Evolutionary conservation across 108 stramenopile genomes (phyloP), one percentile per base, ranked within the genome.

Genomic region (Chaetoceros muelleri): DNA sequence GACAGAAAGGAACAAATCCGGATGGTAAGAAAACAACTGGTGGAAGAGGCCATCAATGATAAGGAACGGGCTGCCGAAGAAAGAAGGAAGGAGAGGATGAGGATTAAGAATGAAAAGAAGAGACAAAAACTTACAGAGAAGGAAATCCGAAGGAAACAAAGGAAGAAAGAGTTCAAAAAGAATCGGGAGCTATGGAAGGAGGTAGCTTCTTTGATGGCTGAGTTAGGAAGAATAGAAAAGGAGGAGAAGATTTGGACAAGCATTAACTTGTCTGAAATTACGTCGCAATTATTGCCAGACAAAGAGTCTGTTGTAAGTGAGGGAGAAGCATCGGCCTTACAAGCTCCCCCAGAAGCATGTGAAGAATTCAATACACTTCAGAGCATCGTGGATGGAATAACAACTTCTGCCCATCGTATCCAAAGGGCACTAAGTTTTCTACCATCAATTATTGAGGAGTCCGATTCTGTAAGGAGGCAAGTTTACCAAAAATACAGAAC

Each of bases 141-240:
- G 25, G 49, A 51, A 16, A 5, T 5, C 10, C 49, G 16, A 51
- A 25, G 23, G 16, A 5, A 10, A 8, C 24, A 51, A 51, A 5
- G 16, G 49, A 5, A 16, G 16, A 51, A 51, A 26, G 25, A 51
- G 10, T 26, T 10, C 16, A 24, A 24, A 51, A 51, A 26, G 29
- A 81, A 77, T 48, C 53, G 69, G 28, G 62, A 68, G 18, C 30
- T 72, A 20, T 77, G 72, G 66, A 47, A 60, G 26, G 80, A 81
- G 51, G 67, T 75, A 28, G 73, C 74, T 18, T 58, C 65, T 28
- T 50, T 81, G 30, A 68, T 74, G 49, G 70, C 61, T 13, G 70
- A 65, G 24, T 29, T 67, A 10, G 30, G 61, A 7, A 70, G 72
- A 24, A 34, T 81, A 20, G 60, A 77, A 61, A 64, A 67, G 58